Evolutionary conservation across 1,284 basidiomycete genomes (phyloP), one percentile per base, ranked within the genome.

Genomic region (Kwoniella shivajii): DNA sequence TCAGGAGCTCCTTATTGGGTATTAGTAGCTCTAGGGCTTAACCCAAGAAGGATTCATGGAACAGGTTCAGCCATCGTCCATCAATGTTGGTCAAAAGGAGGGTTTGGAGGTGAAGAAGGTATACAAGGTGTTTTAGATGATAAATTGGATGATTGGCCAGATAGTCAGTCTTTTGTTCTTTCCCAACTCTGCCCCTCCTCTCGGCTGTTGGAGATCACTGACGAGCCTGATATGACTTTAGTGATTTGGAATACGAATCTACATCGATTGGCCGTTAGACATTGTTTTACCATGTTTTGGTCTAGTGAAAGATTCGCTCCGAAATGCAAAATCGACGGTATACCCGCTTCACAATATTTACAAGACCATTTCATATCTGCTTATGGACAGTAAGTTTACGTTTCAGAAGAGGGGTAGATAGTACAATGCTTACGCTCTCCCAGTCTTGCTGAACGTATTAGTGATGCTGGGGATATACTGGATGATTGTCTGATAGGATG

Each of bases 401-500:
- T 24, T 31, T 29, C 16, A 7, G 30, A 18, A 18, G 18, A 37
- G 20, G 10, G 1, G 20, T 29, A 41, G 38, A 50, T 26, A 22
- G 22, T 16, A 14, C 9, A 22, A 16, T 37, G 48, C 60, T 68
- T 37, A 64, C 29, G 16, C 3, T 31, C 20, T 4, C 30, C 1
- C 36, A 72, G 69, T 33, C 54, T 72, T 13, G 69, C 68, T 5
- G 61, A 68, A 18, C 48, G 65, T 24, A n/a, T 72, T 10, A 27
- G 47, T 16, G 71, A 73, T n/a, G 80, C 79, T 2, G 80, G 80
- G 29, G 79, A 75, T 53, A 71, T 82, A 10, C 64, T 79, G 31
- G 81, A 82, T 57, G 64, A 71, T 30, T 80, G 79, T 50, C 74
- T 82, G 33, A 78, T 82, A 29, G 81, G 95, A 0, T 98, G 95